phyloP scores from a whole-genome alignment of 176 grass and related monocot species.

The Luzula sylvatica region DNA sequence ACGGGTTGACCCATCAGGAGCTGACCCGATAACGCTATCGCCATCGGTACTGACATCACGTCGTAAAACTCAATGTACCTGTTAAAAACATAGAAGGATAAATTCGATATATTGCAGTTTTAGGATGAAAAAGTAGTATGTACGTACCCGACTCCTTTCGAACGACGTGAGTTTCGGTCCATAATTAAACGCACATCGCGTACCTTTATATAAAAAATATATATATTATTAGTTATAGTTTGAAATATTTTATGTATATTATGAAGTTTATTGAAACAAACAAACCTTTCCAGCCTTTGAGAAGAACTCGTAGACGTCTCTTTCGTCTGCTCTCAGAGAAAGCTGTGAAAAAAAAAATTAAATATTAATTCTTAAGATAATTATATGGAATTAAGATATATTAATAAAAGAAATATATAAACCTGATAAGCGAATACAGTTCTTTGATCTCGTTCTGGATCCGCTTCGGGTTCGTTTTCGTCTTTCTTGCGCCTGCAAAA shows the following conservation, averaged over 20 bases:
- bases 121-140: not conserved
- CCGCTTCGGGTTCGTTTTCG: constrained; percentile 68
- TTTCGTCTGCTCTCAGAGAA: constrained; percentile 92
- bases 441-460: constrained; percentile 98
- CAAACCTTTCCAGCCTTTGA: constrained; percentile 90
- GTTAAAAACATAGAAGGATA: not conserved
- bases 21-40: constrained; percentile 80
- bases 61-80: constrained; percentile 99
- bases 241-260: not conserved
- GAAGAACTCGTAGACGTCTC: constrained; percentile 96
- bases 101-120: no score
- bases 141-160: constrained; percentile 97
- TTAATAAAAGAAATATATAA: constrained; percentile 7
- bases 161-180: constrained; percentile 92
- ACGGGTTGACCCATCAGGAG: constrained; percentile 77
- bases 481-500: constrained; percentile 79
- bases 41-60: constrained; percentile 96
- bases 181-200: constrained; percentile 99
- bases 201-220: constrained; percentile 44
- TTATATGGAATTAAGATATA: constrained; percentile 7
- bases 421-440: constrained; percentile 99
- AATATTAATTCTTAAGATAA: constrained; percentile 14
- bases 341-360: constrained; percentile 36
- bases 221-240: not conserved
- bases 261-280: not conserved